A percentile compares a stretch with the other conserved stretches of the same genome.
Evolutionary conservation across 305 asterid genomes (phyloP).

Genomic region (Lippia alba): DNA sequence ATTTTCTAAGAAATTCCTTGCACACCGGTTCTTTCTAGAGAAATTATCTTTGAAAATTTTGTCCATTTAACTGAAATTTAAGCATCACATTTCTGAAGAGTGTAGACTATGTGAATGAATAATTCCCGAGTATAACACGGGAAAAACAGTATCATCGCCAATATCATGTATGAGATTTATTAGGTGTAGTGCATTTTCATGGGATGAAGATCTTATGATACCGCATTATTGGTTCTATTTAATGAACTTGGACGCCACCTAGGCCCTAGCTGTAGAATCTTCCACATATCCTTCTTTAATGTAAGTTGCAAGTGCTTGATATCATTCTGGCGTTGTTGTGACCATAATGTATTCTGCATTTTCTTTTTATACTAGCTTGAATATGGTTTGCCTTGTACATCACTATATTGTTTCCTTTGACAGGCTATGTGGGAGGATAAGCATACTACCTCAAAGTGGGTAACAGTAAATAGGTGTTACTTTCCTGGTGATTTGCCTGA

Average conservation of each 20-base stretch:
- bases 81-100: neutral
- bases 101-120: neutral
- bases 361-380: neutral
- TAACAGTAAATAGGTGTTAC: constrained; percentile 76
- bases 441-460: constrained; percentile 59
- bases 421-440: constrained; percentile 60
- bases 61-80: constrained; percentile 18
- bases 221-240: constrained; percentile 6
- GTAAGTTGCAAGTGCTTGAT: constrained; percentile 16
- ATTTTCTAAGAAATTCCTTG: neutral
- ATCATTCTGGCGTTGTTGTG: constrained; percentile 12
- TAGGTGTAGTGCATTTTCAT: constrained; percentile 6
- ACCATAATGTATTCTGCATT: neutral
- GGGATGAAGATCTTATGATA: constrained; percentile 17
- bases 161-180: neutral
- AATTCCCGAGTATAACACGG: neutral
- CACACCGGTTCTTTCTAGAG: neutral
- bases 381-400: neutral
- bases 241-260: constrained; percentile 8
- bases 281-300: neutral
- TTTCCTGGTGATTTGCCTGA: constrained; percentile 93
- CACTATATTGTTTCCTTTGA: constrained; percentile 33
- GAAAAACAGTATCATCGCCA: constrained; percentile 25
- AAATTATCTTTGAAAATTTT: neutral
- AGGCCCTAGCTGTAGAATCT: constrained; percentile 6